Evolutionary conservation across 2,329 filamentous ascomycete genomes (phyloP), one percentile per base, ranked within the genome.

Genomic region (Exophiala spinifera): DNA sequence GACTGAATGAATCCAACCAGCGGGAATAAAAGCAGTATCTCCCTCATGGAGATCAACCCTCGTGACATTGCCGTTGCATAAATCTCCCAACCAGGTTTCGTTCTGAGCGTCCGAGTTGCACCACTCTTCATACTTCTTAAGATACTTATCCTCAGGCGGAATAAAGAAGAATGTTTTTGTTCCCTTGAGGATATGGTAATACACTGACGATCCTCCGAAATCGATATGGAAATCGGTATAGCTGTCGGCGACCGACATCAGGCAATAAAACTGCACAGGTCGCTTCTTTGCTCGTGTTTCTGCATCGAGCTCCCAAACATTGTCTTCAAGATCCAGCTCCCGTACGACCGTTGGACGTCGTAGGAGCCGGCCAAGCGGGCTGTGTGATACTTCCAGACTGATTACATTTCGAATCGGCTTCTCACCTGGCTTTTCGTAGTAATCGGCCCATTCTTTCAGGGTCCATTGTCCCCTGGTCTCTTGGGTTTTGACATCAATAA

Each of bases 211-310:
- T 4, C 84, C 84, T 33, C 84, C 84, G 68, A 87, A 87, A 65
- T 87, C 84, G 64, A 87, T 85, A 68, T 87, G 84, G 61, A 87
- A 87, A 67, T 87, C 84, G 17, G 84, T 87, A 61, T 85, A 87
- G 67, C 83, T 86, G 67, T 87, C 84, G 11, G 83, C 82, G 19
- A 86, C 83, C 4, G 84, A 87, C 84, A 87, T 87, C 33, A 87
- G 71, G 64, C 82, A 85, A 70, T 86, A 86, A 64, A 84, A 86
- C 56, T 86, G 83, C 6, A 87, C 84, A 54, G 83, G 81, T 5
- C 83, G 82, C 52, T 77, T 82, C 50, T 83, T 77, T 25, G 77
- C 76, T 59, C 79, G 76, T 45, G 80, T 79, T 63, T 76, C 68
- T 3, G 56, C 52, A 44, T 78, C 75, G 10, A 70, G 64, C 21